These are phyloP conservation scores for Sporobolomyces pararoseus DNA, from an alignment of 768 basidiomycete species.

Conservation along the genomic window DNA sequence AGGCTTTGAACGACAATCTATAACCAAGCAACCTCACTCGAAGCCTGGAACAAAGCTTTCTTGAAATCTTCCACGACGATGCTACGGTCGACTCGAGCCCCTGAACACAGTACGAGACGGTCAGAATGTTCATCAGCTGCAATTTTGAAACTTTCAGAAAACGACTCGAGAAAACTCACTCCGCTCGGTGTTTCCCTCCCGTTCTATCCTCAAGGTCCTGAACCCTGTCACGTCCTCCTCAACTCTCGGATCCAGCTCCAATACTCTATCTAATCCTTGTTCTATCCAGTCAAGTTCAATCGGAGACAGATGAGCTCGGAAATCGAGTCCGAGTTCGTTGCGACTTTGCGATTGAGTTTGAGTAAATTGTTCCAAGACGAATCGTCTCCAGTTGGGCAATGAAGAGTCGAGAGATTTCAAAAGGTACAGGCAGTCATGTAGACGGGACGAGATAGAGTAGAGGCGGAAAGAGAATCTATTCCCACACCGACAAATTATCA, in stretches of 20 bases:
- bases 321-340: background rate
- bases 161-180: too few species aligned
- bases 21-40: background rate
- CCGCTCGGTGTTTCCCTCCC: slow-evolving; percentile 12
- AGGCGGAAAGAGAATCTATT: slow-evolving; percentile 16
- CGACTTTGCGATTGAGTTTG: background rate
- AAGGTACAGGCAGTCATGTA: slow-evolving; percentile 25
- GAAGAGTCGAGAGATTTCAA: slow-evolving; percentile 10
- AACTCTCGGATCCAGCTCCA: background rate
- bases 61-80: background rate
- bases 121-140: too few species aligned
- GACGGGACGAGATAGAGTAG: slow-evolving; percentile 18
- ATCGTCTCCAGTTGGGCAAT: slow-evolving; percentile 16
- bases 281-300: slow-evolving; percentile 32
- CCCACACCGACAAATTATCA: too few species aligned
- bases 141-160: too few species aligned
- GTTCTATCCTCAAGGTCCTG: background rate
- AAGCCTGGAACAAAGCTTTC: background rate
- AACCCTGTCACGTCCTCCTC: slow-evolving; percentile 10
- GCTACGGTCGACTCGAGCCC: background rate
- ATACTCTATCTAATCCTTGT: slow-evolving; percentile 1
- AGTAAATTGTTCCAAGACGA: slow-evolving; percentile 11
- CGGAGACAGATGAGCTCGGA: background rate
- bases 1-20: background rate
- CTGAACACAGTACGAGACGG: too few species aligned